Conservation (phyloP, 352 stramenopile genomes). For the Globisporangium echinulatum region DNA sequence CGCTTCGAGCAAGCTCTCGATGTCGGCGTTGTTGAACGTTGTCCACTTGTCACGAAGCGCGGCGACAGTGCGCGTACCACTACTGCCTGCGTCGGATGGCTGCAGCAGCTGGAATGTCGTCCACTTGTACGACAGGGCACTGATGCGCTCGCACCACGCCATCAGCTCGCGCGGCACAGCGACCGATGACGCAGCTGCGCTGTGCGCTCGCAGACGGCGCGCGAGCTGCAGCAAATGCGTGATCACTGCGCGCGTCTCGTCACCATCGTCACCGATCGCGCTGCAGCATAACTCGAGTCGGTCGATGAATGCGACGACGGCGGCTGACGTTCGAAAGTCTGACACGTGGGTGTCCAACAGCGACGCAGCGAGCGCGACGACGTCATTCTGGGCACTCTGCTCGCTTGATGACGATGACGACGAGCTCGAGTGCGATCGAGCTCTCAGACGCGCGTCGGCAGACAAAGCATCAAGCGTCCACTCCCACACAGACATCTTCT, state of each 20-base stretch:
- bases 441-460: neutral
- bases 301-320: neutral
- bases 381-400: neutral
- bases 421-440: neutral
- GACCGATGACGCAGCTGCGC: neutral
- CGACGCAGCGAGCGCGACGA: conserved; percentile 4
- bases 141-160: conserved; percentile 28
- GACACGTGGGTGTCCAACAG: conserved; percentile 2
- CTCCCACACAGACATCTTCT: conserved; percentile 5
- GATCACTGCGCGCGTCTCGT: conserved; percentile 12
- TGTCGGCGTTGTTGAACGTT: conserved; percentile 24
- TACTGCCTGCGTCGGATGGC: conserved; percentile 8
- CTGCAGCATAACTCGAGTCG: conserved; percentile 7
- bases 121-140: conserved; percentile 44
- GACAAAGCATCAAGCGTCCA: neutral
- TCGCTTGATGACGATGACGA: neutral
- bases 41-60: conserved; percentile 18
- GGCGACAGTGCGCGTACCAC: conserved; percentile 4
- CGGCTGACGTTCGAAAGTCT: neutral
- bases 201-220: conserved; percentile 3
- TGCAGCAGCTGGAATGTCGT: conserved; percentile 64
- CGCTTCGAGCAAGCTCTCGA: conserved; percentile 31
- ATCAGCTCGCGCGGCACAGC: neutral
- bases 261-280: conserved; percentile 7
- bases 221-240: conserved; percentile 7